A percentile compares a stretch with the other conserved stretches of the same genome.
Conservation (phyloP, 176 grass and related monocot species). For the Carex cristatella region DNA sequence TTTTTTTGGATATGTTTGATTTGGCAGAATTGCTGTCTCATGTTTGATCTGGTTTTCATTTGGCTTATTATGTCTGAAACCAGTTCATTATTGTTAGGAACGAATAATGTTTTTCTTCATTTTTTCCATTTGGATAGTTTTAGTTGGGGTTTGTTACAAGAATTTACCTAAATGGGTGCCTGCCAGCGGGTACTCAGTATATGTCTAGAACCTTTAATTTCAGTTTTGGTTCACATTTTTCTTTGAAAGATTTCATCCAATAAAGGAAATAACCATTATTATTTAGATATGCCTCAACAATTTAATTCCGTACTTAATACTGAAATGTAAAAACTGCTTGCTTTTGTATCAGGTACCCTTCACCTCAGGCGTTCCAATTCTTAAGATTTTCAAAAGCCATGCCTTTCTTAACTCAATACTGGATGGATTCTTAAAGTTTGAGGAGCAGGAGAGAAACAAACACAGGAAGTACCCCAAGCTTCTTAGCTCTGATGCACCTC, state of each 20-base stretch:
- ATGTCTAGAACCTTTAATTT: background rate
- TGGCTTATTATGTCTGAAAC: background rate
- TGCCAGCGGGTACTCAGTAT: background rate
- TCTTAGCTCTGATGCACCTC: conserved; percentile 51
- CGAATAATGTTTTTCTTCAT: background rate
- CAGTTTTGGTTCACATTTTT: background rate
- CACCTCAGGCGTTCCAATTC: conserved; percentile 38
- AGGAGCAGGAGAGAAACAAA: conserved; percentile 45
- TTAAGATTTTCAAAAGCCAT: conserved; percentile 62
- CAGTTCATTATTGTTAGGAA: background rate
- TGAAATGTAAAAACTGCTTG: background rate
- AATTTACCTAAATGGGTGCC: background rate
- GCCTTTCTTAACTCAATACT: conserved; percentile 45
- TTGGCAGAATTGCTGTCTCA: background rate
- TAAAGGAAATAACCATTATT: background rate
- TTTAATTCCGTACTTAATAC: background rate
- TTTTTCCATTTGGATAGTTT: background rate
- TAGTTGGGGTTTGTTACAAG: background rate
- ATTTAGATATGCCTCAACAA: background rate
- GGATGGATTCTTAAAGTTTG: conserved; percentile 76
- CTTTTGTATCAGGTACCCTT: conserved; percentile 47
- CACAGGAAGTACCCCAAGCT: conserved; percentile 42
- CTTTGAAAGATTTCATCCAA: background rate
- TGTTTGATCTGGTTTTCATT: background rate
- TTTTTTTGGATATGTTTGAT: background rate